Base-by-base conservation (phyloP, 352 stramenopile species). In the Phytophthora citricola region DNA sequence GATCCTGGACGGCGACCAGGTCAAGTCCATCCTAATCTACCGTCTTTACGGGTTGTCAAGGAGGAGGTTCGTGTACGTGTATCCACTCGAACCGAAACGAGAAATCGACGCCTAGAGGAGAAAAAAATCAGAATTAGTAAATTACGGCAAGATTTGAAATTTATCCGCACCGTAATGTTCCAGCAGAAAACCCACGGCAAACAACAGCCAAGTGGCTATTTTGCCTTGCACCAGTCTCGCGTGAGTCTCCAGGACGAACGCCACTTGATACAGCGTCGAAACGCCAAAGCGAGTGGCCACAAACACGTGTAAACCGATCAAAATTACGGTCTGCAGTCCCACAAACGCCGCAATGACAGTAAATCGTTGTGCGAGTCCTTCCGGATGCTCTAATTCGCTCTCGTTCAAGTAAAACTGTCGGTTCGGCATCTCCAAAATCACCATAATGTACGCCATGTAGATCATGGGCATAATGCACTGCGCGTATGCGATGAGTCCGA, bases 221-320 rank as follows among this genome's bases (percentile, higher is more conserved):
- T 80, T 78, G 9, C 61, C 63, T 53, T 87, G 79, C 1, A 87
- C 65, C 6, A 82, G 50, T 17, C 62, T 31, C 14, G 59, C 64
- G 27, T 89, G 75, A 0, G 66, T 79, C 49, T 89, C 73, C 6
- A 85, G 55, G 39, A 89, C 79, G 47, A 89, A 89, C 29, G 63
- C 69, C 32, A 86, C 51, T 58, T 83, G 75, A 26, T 79, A 78
- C 7, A 88, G 26, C 4, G 69, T 58, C 1, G 71, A 60, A 48
- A 79, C 53, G 3, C 66, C 66, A 43, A 79, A 79, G 1, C 61
- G 56, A 39, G 45, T 48, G 1, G 58, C 63, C 8, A 79, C 57
- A 47, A 79, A 69, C 9, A 76, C 1, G 49, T 76, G 63, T 7
- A 79, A 52, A 1, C 29, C 58, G 0, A 78, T 20, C n/a, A 79